Base-by-base conservation (phyloP, 352 stramenopile genomes). In the Pythium rhizo-oryzae region DNA sequence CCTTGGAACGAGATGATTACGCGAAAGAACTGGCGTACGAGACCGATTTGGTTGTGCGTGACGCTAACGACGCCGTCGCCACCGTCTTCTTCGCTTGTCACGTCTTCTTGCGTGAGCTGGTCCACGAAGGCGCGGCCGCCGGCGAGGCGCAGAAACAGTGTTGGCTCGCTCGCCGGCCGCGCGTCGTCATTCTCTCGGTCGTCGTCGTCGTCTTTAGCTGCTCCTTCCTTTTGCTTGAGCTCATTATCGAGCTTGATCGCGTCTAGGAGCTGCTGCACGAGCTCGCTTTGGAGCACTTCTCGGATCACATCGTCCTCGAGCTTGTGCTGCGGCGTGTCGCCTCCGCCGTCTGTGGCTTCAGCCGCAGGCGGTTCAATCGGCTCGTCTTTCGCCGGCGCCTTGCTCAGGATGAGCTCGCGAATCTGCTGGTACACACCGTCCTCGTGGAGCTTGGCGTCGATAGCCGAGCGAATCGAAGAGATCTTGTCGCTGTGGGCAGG, bases 371-470 rank as follows among this genome's bases (percentile, higher is more conserved):
- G 62, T n/a, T 9, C 18, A 58, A 21, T 18, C 5, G 28, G 16
- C 21, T 62, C 64, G 18, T 64, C 57, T 62, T 81, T 85, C 5
- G 70, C 16, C 16, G 67, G 44, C 0, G 65, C 62, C 59, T 81
- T 77, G n/a, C 56, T 63, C n/a, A 67, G 50, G 15, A 94, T 85
- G 33, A 94, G 67, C 13, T 81, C 67, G 5, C 81, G 80, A 53
- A 94, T 88, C 58, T 92, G 84, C 12, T 86, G 65, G 59, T 94
- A 94, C n/a, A 94, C 75, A 28, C 82, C 80, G 58, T 91, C 71
- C n/a, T 91, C 82, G 25, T 76, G 83, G 1, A 94, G 69, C 53
- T 93, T 94, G 21, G 81, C 76, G 56, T 94, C 82, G 44, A 93
- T 94, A 13, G 72, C 76, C 49, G 79, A 78, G 30, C 87, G 82